Evolutionary conservation across 495 filamentous ascomycete genomes (phyloP), one percentile per base, ranked within the genome.

Genomic region (Daldinia loculata): DNA sequence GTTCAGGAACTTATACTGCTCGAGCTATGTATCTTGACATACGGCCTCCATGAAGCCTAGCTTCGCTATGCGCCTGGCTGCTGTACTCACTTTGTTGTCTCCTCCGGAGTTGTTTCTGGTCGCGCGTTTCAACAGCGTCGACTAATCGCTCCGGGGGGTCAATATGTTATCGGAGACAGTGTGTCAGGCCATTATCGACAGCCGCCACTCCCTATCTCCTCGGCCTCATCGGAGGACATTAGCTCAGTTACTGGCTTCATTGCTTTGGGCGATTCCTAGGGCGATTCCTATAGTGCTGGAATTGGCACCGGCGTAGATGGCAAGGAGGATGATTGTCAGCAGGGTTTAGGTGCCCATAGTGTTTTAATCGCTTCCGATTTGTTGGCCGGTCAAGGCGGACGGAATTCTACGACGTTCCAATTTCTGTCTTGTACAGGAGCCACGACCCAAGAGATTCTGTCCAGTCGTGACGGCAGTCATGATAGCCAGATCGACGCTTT

Each of bases 241-340:
- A n/a, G 15, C 6, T 11, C 39, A 11, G 34, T 48, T 14, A 59
- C 68, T 4, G 79, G 78, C 41, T 84, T 83, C 65, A 75, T 76
- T 55, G 78, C 82, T 14, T 73, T 85, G 38, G 84, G 84, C 7
- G 83, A 86, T 64, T 84, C 83, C 8, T 86, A 84, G 38, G 84
- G 84, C 7, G 83, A 86, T 64, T 84, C 83, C 8, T 86, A 84
- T 59, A 80, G 79, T 32, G 80, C 83, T 3, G 83, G 84, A 24
- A 83, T 85, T 50, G 84, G 84, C 22, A 83, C 82, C 8, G 74
- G 74, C 36, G 55, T 79, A 62, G 67, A 78, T 22, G 76, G 73
- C 53, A 77, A 75, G 15, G 77, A 81, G 61, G 75, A 82, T 62
- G 78, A 79, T 27, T 85, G 83, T 57, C 77, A 80, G 22, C 78